Evolutionary conservation across 2,329 filamentous ascomycete species (phyloP).

Genomic region (Colletotrichum musae): DNA sequence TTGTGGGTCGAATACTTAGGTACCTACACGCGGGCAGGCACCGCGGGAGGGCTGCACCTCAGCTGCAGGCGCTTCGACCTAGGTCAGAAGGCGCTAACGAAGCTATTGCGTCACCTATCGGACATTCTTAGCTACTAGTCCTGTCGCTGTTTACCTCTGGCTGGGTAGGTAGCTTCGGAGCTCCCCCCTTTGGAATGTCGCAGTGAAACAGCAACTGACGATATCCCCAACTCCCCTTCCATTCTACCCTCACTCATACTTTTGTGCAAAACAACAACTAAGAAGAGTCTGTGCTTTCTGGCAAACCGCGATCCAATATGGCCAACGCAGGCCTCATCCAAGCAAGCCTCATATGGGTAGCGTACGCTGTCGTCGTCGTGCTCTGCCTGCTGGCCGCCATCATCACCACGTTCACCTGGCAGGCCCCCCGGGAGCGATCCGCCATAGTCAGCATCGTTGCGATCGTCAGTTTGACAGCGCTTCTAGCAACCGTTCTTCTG

Average conservation of each 20-base stretch:
- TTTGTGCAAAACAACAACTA: slow-evolving; percentile 19
- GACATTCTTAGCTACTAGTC: slow-evolving; percentile 8
- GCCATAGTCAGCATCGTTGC: slow-evolving; percentile 85
- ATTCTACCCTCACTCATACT: background rate
- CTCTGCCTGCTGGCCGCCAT: slow-evolving; percentile 83
- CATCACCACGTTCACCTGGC: slow-evolving; percentile 92
- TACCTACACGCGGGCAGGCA: background rate
- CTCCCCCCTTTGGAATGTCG: slow-evolving; percentile 28
- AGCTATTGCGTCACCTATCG: slow-evolving; percentile 27
- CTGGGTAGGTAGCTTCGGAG: slow-evolving; percentile 18
- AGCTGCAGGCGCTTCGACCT: background rate
- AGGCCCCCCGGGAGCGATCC: slow-evolving; percentile 89
- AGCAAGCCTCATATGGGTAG: slow-evolving; percentile 93
- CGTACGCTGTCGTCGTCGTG: slow-evolving; percentile 86
- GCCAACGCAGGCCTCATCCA: slow-evolving; percentile 77
- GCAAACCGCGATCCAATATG: slow-evolving; percentile 45
- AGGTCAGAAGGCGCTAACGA: slow-evolving; percentile 6
- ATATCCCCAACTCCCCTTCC: slow-evolving; percentile 16
- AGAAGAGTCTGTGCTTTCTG: background rate
- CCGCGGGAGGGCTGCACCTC: slow-evolving; percentile 12
- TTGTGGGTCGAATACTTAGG: too few species aligned
- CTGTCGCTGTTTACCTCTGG: slow-evolving; percentile 25
- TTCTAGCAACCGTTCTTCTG: slow-evolving; percentile 92
- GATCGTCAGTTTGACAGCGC: slow-evolving; percentile 86
- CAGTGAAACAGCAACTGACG: slow-evolving; percentile 35